Base-by-base conservation (phyloP, 257 asterid genomes). In the Ligustrum vulgare region DNA sequence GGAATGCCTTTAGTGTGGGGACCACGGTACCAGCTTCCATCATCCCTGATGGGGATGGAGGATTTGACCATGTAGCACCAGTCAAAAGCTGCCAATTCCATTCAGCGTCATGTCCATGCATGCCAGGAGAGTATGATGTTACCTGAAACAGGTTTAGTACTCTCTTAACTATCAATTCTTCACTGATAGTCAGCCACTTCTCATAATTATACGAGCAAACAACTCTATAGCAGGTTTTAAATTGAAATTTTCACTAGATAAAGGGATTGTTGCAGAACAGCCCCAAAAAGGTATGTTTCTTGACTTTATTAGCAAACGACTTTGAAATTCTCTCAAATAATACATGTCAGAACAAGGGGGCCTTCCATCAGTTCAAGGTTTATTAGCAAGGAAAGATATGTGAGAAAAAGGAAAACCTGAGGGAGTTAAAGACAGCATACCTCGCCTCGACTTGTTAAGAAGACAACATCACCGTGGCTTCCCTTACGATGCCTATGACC, bases 381-480 rank as follows among this genome's bases (percentile, higher is more conserved):
- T 36, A 47, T 12, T 41, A n/a, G 33, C 69, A 39, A 22, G 77
- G 35, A 58, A 10, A 33, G 49, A n/a, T 11, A 36, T 47, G 49
- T 65, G 35, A 70, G 66, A 73, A 23, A 63, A 51, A 63, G 67
- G 47, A 67, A 15, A 63, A 41, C 18, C 51, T 43, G 12, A 43
- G 12, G 51, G 45, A 33, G 65, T 63, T 69, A 4, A 9, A 68
- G 32, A 72, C 20, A 73, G 33, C 79, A 79, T 89, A 92, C 99
- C 99, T 91, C 99, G 81, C 99, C 99, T 70, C 98, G 84, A 73
- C 91, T 94, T 81, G 98, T 94, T 64, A 94, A 86, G 90, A 94
- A 94, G 77, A 94, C 78, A 70, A 91, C 91, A 80, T 94, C 99
- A 41, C 98, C 96, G 65, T 89, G 98, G 88, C 97, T 94, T 80